Percentiles rank a stretch among this genome's conserved stretches.
phyloP scores from a whole-genome alignment of 1,284 basidiomycete genomes.

The Marasmius sp. region DNA sequence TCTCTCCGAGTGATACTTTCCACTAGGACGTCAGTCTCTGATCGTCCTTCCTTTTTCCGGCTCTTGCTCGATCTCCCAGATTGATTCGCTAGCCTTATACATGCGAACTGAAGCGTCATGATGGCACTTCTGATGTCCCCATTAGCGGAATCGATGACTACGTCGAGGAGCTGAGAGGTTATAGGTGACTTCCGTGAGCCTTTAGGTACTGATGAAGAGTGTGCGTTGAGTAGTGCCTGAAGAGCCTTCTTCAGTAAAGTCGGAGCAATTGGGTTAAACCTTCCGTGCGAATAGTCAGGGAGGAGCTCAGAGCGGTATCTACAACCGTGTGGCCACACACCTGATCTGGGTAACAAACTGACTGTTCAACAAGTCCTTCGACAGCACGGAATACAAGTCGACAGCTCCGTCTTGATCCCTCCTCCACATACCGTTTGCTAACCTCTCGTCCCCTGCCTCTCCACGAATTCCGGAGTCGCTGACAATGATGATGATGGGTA shows the following conservation, averaged over 20 bases:
- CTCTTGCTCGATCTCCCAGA: constrained; percentile 20
- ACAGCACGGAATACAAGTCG: constrained; percentile 70
- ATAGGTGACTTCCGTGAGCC: constrained; percentile 28
- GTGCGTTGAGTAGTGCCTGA: constrained; percentile 55
- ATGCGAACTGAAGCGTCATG: constrained; percentile 89
- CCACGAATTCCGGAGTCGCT: constrained; percentile 82
- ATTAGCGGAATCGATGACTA: constrained; percentile 76
- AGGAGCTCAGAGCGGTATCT: background rate
- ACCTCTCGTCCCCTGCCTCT: constrained; percentile 57
- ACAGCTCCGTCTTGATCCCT: constrained; percentile 51
- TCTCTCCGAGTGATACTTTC: constrained; percentile 81
- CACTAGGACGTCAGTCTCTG: constrained; percentile 38
- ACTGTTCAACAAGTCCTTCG: constrained; percentile 56
- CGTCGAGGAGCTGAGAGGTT: constrained; percentile 43
- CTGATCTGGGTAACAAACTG: constrained; percentile 74
- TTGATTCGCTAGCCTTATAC: constrained; percentile 32
- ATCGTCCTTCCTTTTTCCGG: constrained; percentile 30
- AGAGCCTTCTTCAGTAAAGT: constrained; percentile 85
- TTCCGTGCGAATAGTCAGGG: constrained; percentile 26
- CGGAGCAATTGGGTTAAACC: constrained; percentile 89
- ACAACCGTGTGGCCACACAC: constrained; percentile 40
- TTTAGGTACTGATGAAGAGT: constrained; percentile 52
- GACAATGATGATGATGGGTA: constrained; percentile 82
- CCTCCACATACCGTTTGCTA: constrained; percentile 41
- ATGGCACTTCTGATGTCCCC: constrained; percentile 93